phyloP scores from a whole-genome alignment of 1,284 basidiomycete species.

The Moesziomyces parantarcticus region DNA sequence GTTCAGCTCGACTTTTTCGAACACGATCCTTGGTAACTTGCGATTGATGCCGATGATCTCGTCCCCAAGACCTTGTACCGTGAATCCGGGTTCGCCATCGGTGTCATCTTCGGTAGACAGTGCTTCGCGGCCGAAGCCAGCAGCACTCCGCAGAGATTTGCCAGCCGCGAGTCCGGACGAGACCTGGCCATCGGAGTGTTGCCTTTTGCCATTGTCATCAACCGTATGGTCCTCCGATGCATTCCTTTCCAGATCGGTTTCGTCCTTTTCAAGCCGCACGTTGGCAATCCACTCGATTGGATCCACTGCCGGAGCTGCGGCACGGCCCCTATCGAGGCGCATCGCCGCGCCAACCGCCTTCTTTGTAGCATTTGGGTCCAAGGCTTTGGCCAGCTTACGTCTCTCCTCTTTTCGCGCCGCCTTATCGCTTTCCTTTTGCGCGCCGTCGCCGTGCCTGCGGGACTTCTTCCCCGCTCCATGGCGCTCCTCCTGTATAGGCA shows the following conservation, averaged over 20 bases:
- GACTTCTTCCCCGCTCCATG: slow-evolving; percentile 11
- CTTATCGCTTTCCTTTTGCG: slow-evolving; percentile 11
- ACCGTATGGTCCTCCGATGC: slow-evolving; percentile 22
- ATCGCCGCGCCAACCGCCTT: slow-evolving; percentile 40
- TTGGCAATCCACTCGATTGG: slow-evolving; percentile 58
- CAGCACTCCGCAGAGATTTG: slow-evolving; percentile 9
- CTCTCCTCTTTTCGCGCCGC: slow-evolving; percentile 17
- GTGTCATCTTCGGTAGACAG: slow-evolving; percentile 35
- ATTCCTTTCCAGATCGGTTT: slow-evolving; percentile 16
- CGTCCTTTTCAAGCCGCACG: slow-evolving; percentile 44
- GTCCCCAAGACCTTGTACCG: slow-evolving; percentile 45
- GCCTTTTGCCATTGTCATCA: slow-evolving; percentile 18
- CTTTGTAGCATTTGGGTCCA: slow-evolving; percentile 7
- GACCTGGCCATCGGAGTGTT: slow-evolving; percentile 9
- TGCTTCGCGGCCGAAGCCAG: slow-evolving; percentile 20
- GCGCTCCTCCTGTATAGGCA: slow-evolving; percentile 39
- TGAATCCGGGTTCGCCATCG: slow-evolving; percentile 28
- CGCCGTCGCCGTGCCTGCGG: slow-evolving; percentile 10
- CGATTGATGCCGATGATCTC: slow-evolving; percentile 58
- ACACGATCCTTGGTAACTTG: slow-evolving; percentile 46
- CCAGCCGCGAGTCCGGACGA: slow-evolving; percentile 12
- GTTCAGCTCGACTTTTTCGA: slow-evolving; percentile 61
- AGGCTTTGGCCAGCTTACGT: slow-evolving; percentile 13
- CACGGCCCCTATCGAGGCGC: slow-evolving; percentile 38
- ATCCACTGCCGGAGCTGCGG: slow-evolving; percentile 40